Evolutionary conservation across 108 stramenopile genomes (phyloP).

Genomic region (Aurantiochytrium sp.): DNA sequence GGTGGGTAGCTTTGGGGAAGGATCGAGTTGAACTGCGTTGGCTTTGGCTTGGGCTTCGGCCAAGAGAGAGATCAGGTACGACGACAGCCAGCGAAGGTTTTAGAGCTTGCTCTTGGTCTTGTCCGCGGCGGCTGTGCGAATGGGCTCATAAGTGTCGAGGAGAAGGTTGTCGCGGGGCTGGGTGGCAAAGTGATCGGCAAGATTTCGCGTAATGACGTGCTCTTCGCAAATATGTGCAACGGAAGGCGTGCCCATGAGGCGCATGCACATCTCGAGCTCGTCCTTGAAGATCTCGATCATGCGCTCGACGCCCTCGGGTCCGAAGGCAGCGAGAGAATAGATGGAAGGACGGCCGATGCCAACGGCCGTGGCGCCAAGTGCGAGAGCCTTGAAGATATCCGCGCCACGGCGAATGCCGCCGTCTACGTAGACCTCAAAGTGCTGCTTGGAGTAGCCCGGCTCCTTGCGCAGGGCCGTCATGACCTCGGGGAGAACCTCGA

Average conservation of each 20-base stretch:
- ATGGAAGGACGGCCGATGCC: conserved; percentile 15
- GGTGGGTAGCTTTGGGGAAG: no score
- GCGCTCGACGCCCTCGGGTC: conserved; percentile 8
- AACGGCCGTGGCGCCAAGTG: conserved; percentile 4
- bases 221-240: not conserved
- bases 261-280: conserved; percentile 11
- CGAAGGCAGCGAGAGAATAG: conserved; percentile 1
- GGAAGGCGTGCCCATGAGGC: not conserved
- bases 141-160: not conserved
- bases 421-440: conserved; percentile 9
- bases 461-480: not conserved
- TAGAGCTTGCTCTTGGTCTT: not conserved
- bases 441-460: conserved; percentile 8
- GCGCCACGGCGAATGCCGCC: conserved; percentile 5
- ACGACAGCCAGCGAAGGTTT: not conserved
- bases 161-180: not conserved
- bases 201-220: not conserved
- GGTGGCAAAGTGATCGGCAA: not conserved
- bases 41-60: no score
- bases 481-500: conserved; percentile 10
- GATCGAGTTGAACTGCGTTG: no score
- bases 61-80: no score
- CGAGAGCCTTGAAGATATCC: conserved; percentile 14
- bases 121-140: not conserved
- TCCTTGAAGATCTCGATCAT: conserved; percentile 20